Evolutionary conservation across 805 yeast species (phyloP).

Genomic region (Saturnispora quitensis): DNA sequence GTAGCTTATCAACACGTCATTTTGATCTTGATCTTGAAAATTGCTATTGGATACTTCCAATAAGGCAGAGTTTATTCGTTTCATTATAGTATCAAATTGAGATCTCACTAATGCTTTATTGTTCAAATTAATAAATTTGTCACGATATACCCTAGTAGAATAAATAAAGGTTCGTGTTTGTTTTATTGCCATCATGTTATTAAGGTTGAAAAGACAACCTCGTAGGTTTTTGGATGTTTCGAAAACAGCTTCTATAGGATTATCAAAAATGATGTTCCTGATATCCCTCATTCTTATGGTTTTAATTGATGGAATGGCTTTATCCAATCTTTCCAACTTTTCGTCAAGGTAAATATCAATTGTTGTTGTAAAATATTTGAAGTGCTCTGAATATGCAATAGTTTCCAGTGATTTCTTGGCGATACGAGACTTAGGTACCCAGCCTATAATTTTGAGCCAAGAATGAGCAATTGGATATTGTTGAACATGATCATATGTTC

Average conservation of each 20-base stretch:
- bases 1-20: slow-evolving; percentile 34
- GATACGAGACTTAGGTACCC: slow-evolving; percentile 22
- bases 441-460: slow-evolving; percentile 23
- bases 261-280: slow-evolving; percentile 29
- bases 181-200: slow-evolving; percentile 20
- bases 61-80: slow-evolving; percentile 50
- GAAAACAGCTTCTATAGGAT: slow-evolving; percentile 35
- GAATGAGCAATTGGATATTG: slow-evolving; percentile 39
- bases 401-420: slow-evolving; percentile 18
- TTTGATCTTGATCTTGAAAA: slow-evolving; percentile 35
- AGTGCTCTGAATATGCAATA: slow-evolving; percentile 19
- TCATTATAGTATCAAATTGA: slow-evolving; percentile 52
- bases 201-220: slow-evolving; percentile 22
- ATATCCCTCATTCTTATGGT: slow-evolving; percentile 42
- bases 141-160: slow-evolving; percentile 33
- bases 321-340: slow-evolving; percentile 45
- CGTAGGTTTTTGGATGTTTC: neutral
- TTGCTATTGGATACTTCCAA: slow-evolving; percentile 32
- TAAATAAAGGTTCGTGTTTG: slow-evolving; percentile 43
- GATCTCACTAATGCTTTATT: slow-evolving; percentile 58
- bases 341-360: slow-evolving; percentile 47
- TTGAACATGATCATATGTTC: slow-evolving; percentile 34
- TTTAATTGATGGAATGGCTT: slow-evolving; percentile 48
- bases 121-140: slow-evolving; percentile 14
- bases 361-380: slow-evolving; percentile 16